These are phyloP conservation scores for Metschnikowia drakensbergensis DNA, from an alignment of 805 yeast species.

Conservation along the genomic window DNA sequence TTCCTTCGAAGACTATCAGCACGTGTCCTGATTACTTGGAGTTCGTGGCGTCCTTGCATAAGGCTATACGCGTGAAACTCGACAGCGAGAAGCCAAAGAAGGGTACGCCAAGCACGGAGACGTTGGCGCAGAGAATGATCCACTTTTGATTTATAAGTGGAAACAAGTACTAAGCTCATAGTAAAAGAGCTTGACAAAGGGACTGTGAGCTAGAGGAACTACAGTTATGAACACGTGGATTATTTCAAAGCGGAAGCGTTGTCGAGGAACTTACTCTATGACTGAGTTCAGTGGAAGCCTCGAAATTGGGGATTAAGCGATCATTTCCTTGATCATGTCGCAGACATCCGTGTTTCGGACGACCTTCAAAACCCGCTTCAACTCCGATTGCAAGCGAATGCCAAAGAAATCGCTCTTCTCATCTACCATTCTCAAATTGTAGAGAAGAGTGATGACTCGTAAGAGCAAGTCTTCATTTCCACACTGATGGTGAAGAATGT, in stretches of 20 bases:
- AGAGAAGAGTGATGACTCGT: slow-evolving; percentile 22
- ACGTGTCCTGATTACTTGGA: slow-evolving; percentile 57
- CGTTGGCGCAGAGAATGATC: slow-evolving; percentile 38
- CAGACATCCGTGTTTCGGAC: slow-evolving; percentile 7
- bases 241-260: no score
- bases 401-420: not conserved
- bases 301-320: not conserved
- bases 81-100: slow-evolving; percentile 42
- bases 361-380: slow-evolving; percentile 2
- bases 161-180: no score
- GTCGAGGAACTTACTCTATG: no score
- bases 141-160: slow-evolving; percentile 25
- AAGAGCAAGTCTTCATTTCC: slow-evolving; percentile 25
- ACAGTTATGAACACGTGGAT: no score
- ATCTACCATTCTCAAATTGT: not conserved
- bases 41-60: slow-evolving; percentile 65
- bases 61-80: slow-evolving; percentile 49
- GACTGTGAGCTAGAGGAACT: no score
- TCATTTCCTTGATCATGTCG: slow-evolving; percentile 13
- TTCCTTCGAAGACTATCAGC: slow-evolving; percentile 16
- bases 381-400: slow-evolving; percentile 3
- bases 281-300: not conserved
- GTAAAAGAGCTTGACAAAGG: no score
- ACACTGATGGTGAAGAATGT: slow-evolving; percentile 25
- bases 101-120: slow-evolving; percentile 10